Evolutionary conservation across 768 basidiomycete species (phyloP).

Genomic region (Mycena metata): DNA sequence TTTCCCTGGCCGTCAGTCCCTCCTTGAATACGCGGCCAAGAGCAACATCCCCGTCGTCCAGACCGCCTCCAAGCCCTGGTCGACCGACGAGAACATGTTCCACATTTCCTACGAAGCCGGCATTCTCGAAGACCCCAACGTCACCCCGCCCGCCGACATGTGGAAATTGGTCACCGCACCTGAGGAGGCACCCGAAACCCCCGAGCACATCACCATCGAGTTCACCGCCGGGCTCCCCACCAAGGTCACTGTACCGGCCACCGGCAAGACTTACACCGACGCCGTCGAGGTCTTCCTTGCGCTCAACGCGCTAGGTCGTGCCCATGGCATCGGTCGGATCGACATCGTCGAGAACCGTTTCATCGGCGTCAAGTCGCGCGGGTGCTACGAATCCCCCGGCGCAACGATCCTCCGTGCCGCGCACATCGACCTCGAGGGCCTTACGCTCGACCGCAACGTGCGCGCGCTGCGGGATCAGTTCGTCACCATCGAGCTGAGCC

Average conservation of each 20-base stretch:
- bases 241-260: conserved; percentile 75
- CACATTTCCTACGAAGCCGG: conserved; percentile 99
- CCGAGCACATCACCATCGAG: conserved; percentile 87
- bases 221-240: conserved; percentile 90
- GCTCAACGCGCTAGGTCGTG: conserved; percentile 92
- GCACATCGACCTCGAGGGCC: conserved; percentile 96
- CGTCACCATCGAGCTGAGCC: conserved; percentile 88
- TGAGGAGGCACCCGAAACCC: conserved; percentile 81
- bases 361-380: conserved; percentile 98
- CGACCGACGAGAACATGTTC: conserved; percentile 99
- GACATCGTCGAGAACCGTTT: conserved; percentile 99
- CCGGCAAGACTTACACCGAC: conserved; percentile 82
- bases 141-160: conserved; percentile 96
- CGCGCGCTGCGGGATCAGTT: conserved; percentile 95
- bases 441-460: conserved; percentile 98
- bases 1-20: conserved; percentile 94
- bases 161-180: conserved; percentile 96
- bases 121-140: conserved; percentile 97
- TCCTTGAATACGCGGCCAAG: conserved; percentile 89
- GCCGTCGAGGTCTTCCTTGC: conserved; percentile 93
- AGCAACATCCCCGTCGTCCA: conserved; percentile 94
- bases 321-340: conserved; percentile 96
- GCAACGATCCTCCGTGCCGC: conserved; percentile 96
- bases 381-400: conserved; percentile 99
- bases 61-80: conserved; percentile 98